These are phyloP conservation scores for Calonectria montana DNA, from an alignment of 2,329 filamentous ascomycete genomes.

Conservation along the genomic window DNA sequence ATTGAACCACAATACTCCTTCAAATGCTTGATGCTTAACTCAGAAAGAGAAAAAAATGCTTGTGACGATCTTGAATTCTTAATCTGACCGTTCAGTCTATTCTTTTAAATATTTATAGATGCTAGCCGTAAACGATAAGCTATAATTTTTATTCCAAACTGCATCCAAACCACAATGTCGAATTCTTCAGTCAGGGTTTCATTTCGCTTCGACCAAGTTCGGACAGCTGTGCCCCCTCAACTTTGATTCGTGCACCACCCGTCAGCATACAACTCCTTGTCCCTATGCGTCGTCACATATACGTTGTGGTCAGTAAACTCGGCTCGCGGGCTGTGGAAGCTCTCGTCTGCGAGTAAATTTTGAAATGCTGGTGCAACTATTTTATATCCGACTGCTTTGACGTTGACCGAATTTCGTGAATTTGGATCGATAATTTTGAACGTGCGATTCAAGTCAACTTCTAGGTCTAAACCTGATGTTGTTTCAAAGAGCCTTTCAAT, in stretches of 20 bases:
- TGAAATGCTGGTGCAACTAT: slow-evolving; percentile 59
- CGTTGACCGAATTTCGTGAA: slow-evolving; percentile 37
- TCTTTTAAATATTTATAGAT: background rate
- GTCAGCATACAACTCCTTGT: slow-evolving; percentile 62
- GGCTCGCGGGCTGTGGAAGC: slow-evolving; percentile 55
- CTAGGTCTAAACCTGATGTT: slow-evolving; percentile 56
- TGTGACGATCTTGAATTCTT: background rate
- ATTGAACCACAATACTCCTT: too few relatives aligned
- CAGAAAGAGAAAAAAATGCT: background rate
- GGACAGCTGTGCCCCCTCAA: slow-evolving; percentile 43
- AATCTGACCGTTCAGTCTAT: background rate
- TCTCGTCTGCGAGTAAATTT: slow-evolving; percentile 59
- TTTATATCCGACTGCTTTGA: slow-evolving; percentile 63
- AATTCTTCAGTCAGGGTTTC: slow-evolving; percentile 72
- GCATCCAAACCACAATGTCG: slow-evolving; percentile 70
- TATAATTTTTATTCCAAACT: slow-evolving; percentile 55
- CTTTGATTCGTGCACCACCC: slow-evolving; percentile 66
- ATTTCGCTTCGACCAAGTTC: slow-evolving; percentile 50
- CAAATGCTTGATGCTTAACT: background rate
- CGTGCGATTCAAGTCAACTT: slow-evolving; percentile 56
- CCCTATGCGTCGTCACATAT: slow-evolving; percentile 62
- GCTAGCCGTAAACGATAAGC: background rate
- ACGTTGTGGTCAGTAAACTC: slow-evolving; percentile 60
- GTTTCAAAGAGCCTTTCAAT: slow-evolving; percentile 56
- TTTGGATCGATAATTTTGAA: slow-evolving; percentile 52